Evolutionary conservation across 2,329 filamentous ascomycete genomes (phyloP).

Genomic region (Dendrostoma leiphaemia): DNA sequence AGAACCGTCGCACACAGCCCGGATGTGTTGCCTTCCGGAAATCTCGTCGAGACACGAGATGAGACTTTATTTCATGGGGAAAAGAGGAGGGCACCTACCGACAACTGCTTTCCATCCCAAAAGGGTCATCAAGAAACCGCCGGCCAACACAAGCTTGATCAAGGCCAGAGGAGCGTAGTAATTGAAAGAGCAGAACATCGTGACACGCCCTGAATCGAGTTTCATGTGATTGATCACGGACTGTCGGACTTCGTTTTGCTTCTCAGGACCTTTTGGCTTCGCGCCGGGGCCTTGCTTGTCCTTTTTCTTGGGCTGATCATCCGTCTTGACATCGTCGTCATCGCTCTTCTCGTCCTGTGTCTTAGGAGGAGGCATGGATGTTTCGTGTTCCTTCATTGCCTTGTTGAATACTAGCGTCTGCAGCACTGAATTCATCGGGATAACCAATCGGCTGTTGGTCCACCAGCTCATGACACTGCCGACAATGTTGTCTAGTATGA

Average conservation of each 20-base stretch:
- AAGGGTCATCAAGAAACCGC: conserved; percentile 28
- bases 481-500: conserved; percentile 30
- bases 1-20: no score
- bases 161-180: conserved; percentile 33
- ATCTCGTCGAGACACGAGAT: no score
- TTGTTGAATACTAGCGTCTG: conserved; percentile 35
- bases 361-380: conserved; percentile 23
- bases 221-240: conserved; percentile 37
- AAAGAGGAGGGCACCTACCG: no score
- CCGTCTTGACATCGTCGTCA: conserved; percentile 14
- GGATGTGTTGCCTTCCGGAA: no score
- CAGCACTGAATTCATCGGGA: conserved; percentile 29
- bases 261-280: conserved; percentile 12
- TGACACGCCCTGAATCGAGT: conserved; percentile 29
- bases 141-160: conserved; percentile 32
- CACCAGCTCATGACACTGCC: conserved; percentile 32
- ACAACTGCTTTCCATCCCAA: conserved; percentile 32
- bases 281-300: background rate
- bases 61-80: no score
- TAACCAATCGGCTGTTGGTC: conserved; percentile 31
- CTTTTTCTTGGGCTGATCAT: conserved; percentile 3
- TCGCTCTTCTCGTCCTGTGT: conserved; percentile 17
- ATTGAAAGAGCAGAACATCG: conserved; percentile 19
- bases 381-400: conserved; percentile 33
- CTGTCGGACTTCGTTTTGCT: conserved; percentile 28